Evolutionary conservation across 2,329 filamentous ascomycete genomes (phyloP).

Genomic region (Apiospora sp.): DNA sequence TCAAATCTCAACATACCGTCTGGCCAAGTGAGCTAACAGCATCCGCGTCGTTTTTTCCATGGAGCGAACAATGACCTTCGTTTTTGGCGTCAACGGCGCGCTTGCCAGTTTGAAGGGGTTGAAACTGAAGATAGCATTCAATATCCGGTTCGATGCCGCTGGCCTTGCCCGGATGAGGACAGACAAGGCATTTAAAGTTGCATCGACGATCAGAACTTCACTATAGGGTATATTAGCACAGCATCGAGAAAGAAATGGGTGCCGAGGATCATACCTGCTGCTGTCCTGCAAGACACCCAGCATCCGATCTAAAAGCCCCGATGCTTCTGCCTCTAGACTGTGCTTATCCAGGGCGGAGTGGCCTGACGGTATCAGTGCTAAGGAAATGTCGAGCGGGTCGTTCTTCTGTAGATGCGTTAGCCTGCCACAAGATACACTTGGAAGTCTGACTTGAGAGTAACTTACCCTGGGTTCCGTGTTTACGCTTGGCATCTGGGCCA

Average conservation of each 20-base stretch:
- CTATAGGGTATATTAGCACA: constrained; percentile 51
- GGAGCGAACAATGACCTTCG: constrained; percentile 84
- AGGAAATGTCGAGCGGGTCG: constrained; percentile 75
- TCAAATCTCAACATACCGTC: constrained; percentile 63
- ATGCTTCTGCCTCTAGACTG: constrained; percentile 91
- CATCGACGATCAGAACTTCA: constrained; percentile 87
- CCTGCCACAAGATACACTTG: background rate
- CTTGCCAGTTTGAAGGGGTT: constrained; percentile 86
- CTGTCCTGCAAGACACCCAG: constrained; percentile 86
- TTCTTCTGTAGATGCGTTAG: constrained; percentile 47
- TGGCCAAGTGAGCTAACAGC: constrained; percentile 82
- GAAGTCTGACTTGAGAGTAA: constrained; percentile 33
- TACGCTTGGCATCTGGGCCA: constrained; percentile 87
- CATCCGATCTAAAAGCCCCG: constrained; percentile 88
- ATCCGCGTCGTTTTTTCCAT: constrained; percentile 94
- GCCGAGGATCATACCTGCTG: constrained; percentile 68
- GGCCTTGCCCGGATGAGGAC: constrained; percentile 84
- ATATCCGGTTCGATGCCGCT: constrained; percentile 82
- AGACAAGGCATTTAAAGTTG: constrained; percentile 88
- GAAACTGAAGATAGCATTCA: constrained; percentile 87
- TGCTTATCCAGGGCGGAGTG: constrained; percentile 82
- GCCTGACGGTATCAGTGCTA: constrained; percentile 83
- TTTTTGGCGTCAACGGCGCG: constrained; percentile 78
- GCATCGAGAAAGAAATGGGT: constrained; percentile 22
- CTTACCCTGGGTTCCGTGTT: constrained; percentile 84